Conservation (phyloP, 768 basidiomycete genomes). For the Suillus weaverae region DNA sequence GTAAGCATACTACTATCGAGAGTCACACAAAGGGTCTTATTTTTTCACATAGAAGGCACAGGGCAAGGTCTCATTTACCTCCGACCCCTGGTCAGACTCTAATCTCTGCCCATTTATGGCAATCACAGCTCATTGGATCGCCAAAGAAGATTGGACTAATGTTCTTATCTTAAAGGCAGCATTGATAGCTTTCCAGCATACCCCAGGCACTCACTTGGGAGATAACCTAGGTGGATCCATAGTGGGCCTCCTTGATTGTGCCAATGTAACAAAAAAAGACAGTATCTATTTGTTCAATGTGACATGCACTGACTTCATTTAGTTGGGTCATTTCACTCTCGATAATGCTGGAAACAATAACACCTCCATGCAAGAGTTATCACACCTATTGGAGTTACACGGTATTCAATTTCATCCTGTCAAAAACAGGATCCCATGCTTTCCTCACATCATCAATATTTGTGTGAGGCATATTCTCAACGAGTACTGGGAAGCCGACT, state of each 20-base stretch:
- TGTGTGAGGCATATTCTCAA: neutral
- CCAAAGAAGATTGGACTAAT: neutral
- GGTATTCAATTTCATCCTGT: neutral
- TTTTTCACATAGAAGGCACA: neutral
- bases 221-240: neutral
- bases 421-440: conserved; percentile 13
- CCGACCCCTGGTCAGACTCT: conserved; percentile 35
- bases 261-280: neutral
- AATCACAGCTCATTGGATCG: conserved; percentile 33
- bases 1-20: too few relatives aligned
- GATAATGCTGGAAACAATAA: conserved; percentile 22
- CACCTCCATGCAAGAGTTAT: conserved; percentile 11
- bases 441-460: conserved; percentile 22
- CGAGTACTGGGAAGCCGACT: too few relatives aligned
- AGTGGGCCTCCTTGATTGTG: neutral
- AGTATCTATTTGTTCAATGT: too few relatives aligned
- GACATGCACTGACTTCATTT: neutral
- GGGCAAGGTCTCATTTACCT: conserved; percentile 24
- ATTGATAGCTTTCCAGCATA: conserved; percentile 18
- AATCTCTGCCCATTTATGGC: conserved; percentile 31
- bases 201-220: conserved; percentile 17
- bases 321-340: neutral
- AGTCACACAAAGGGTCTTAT: too few relatives aligned
- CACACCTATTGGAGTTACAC: neutral
- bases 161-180: conserved; percentile 2